A percentile compares a stretch with the other conserved stretches of the same genome.
phyloP scores from a whole-genome alignment of 2,329 filamentous ascomycete species.

The Neofusicoccum kwambonambiense region DNA sequence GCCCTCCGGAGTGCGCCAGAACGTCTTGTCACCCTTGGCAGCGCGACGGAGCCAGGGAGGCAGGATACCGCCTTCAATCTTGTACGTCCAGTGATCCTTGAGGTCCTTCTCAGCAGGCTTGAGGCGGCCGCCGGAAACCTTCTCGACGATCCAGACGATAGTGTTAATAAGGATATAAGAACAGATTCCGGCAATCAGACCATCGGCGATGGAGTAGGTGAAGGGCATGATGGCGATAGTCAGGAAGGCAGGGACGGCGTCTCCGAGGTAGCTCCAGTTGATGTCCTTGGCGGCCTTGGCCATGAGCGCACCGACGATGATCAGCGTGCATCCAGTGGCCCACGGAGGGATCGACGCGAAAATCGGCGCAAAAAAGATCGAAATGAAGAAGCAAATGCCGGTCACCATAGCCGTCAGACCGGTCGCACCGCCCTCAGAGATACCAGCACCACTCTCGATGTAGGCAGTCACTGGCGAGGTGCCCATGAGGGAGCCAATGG shows the following conservation, averaged over 20 bases:
- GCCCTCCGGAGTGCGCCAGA: constrained; percentile 52
- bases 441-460: constrained; percentile 85
- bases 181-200: constrained; percentile 76
- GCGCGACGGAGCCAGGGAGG: constrained; percentile 71
- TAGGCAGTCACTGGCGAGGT: constrained; percentile 81
- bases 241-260: constrained; percentile 80
- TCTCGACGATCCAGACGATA: constrained; percentile 66
- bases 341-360: constrained; percentile 87
- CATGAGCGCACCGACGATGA: constrained; percentile 89
- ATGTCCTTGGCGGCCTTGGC: constrained; percentile 73
- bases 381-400: constrained; percentile 80
- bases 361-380: constrained; percentile 86
- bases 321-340: constrained; percentile 84
- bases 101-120: constrained; percentile 71
- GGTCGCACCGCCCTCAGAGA: constrained; percentile 82
- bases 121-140: constrained; percentile 65
- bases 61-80: constrained; percentile 70
- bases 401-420: constrained; percentile 78
- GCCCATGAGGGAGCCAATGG: constrained; percentile 76
- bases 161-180: constrained; percentile 76
- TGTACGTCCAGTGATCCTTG: constrained; percentile 79
- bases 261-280: constrained; percentile 85
- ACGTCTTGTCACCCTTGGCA: constrained; percentile 66
- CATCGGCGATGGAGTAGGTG: constrained; percentile 84
- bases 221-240: constrained; percentile 86